Conservation (phyloP, 257 asterid species). For the Gentiana dahurica region DNA sequence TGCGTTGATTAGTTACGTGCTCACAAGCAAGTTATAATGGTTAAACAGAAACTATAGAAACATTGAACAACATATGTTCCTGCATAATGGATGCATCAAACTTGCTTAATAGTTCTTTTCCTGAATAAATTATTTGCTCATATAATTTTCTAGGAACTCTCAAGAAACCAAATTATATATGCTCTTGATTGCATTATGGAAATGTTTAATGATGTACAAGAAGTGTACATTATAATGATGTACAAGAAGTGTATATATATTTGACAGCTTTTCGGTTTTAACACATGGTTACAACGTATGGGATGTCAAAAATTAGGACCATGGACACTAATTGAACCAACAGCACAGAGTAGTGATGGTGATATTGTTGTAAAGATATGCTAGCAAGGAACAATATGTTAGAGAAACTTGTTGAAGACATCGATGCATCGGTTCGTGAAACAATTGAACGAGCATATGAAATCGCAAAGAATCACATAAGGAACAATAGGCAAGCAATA, state of each 20-base stretch:
- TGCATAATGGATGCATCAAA: too few species aligned
- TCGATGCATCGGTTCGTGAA: conserved; percentile 31
- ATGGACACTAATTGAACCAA: conserved; percentile 45
- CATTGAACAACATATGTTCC: too few species aligned
- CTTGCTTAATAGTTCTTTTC: too few species aligned
- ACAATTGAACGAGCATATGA: conserved; percentile 41
- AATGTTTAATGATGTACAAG: too few species aligned
- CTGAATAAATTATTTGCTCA: too few species aligned
- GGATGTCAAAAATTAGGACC: conserved; percentile 76
- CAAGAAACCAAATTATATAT: too few species aligned
- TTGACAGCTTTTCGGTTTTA: not conserved
- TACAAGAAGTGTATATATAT: not conserved
- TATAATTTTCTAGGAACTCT: too few species aligned
- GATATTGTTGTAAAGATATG: conserved; percentile 58
- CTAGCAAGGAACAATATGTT: conserved; percentile 62
- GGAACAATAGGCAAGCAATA: conserved; percentile 51
- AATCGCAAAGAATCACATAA: conserved; percentile 37
- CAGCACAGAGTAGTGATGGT: conserved; percentile 25
- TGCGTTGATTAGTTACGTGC: too few species aligned
- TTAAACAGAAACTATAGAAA: too few species aligned
- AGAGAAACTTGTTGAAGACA: conserved; percentile 65
- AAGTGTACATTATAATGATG: too few species aligned
- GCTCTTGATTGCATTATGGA: too few species aligned
- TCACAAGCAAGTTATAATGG: too few species aligned
- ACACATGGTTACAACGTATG: conserved; percentile 54